Evolutionary conservation across 2,329 filamentous ascomycete genomes (phyloP).

Genomic region (Fusarium nodosum): DNA sequence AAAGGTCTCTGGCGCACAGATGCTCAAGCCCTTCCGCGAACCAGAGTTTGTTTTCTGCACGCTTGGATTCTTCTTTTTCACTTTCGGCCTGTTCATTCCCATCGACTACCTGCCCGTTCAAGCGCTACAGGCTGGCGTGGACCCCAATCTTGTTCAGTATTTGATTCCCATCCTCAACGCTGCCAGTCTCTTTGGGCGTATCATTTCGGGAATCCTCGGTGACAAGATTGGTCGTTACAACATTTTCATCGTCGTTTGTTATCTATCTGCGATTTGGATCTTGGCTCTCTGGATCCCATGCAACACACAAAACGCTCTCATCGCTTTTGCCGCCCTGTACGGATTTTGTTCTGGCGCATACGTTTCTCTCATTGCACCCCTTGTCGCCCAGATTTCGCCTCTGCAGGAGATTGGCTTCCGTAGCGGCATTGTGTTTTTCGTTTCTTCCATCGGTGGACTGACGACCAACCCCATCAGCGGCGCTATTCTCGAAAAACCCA

Average conservation of each 20-base stretch:
- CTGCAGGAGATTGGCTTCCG: constrained; percentile 50
- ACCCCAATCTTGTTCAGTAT: constrained; percentile 51
- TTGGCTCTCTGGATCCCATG: constrained; percentile 61
- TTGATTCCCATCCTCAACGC: constrained; percentile 58
- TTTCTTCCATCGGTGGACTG: constrained; percentile 69
- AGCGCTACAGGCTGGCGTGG: constrained; percentile 50
- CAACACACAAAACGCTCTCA: constrained; percentile 47
- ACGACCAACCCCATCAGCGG: constrained; percentile 70
- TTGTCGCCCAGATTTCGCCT: constrained; percentile 58
- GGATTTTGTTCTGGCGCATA: constrained; percentile 60
- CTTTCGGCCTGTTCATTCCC: constrained; percentile 55
- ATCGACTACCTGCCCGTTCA: constrained; percentile 55
- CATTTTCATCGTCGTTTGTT: constrained; percentile 61
- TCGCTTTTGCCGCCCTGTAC: constrained; percentile 58
- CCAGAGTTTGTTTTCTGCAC: constrained; percentile 51
- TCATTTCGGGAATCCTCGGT: constrained; percentile 52
- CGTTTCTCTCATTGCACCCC: constrained; percentile 56
- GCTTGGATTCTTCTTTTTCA: constrained; percentile 54
- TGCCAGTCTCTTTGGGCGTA: constrained; percentile 55
- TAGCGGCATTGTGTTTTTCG: constrained; percentile 61
- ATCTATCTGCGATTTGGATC: constrained; percentile 55
- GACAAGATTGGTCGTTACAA: constrained; percentile 59
- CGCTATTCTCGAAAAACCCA: constrained; percentile 53
- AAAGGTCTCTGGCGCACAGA: constrained; percentile 50
- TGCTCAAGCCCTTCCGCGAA: constrained; percentile 53